phyloP scores from a whole-genome alignment of 192 early-diverging fungal species.

The Coemansia sp. region DNA sequence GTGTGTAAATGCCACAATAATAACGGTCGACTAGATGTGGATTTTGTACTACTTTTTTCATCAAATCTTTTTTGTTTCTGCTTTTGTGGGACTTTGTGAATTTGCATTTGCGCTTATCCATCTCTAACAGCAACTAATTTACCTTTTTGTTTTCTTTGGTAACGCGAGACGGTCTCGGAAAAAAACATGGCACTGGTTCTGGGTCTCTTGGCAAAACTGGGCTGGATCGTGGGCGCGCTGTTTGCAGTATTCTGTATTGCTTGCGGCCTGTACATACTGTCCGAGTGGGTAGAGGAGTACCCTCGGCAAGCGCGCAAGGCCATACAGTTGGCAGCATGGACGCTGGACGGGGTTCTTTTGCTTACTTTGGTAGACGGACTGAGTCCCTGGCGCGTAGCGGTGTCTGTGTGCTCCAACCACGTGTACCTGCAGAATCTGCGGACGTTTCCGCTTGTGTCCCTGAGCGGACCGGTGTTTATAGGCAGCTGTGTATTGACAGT shows the following conservation, averaged over 20 bases:
- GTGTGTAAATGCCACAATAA: not conserved
- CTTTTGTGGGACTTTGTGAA: too few species aligned
- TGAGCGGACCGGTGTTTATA: slow-evolving; percentile 73
- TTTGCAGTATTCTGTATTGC: slow-evolving; percentile 46
- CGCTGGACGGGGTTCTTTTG: slow-evolving; percentile 66
- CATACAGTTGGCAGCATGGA: slow-evolving; percentile 45
- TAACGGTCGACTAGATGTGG: too few species aligned
- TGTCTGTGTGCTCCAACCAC: slow-evolving; percentile 74
- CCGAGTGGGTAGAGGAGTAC: slow-evolving; percentile 52
- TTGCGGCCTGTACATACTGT: slow-evolving; percentile 48
- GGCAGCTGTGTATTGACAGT: slow-evolving; percentile 80
- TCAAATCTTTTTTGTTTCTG: too few species aligned
- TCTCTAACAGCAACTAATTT: not conserved
- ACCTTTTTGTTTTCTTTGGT: slow-evolving; percentile 1
- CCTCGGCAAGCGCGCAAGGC: slow-evolving; percentile 36
- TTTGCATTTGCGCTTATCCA: not conserved
- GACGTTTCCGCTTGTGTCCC: slow-evolving; percentile 81
- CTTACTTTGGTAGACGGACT: slow-evolving; percentile 79
- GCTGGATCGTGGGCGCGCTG: slow-evolving; percentile 23
- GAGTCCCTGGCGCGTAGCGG: slow-evolving; percentile 65
- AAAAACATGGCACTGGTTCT: slow-evolving; percentile 21
- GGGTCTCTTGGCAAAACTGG: slow-evolving; percentile 16
- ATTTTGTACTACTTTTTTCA: too few species aligned
- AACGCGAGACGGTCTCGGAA: too few species aligned
- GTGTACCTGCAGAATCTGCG: slow-evolving; percentile 79